These are phyloP conservation scores for Phialocephala sp. DNA, from an alignment of 2,329 filamentous ascomycete species.

Conservation along the genomic window DNA sequence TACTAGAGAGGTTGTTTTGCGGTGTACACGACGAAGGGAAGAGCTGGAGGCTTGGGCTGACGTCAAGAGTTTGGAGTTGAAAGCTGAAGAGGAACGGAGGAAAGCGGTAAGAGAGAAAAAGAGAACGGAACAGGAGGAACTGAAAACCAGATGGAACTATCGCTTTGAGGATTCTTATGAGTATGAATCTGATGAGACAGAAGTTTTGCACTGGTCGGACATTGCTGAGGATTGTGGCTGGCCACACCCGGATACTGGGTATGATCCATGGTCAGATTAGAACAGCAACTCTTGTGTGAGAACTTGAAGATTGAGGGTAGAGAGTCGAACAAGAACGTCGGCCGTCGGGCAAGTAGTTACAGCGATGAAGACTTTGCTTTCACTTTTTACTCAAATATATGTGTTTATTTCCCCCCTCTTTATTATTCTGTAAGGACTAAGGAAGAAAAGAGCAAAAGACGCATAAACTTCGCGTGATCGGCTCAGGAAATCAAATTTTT, in stretches of 20 bases:
- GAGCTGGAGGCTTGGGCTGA: slow-evolving; percentile 46
- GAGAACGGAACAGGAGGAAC: slow-evolving; percentile 9
- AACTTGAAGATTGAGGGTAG: no score
- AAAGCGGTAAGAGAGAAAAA: slow-evolving; percentile 25
- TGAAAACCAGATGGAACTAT: neutral
- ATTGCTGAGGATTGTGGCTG: slow-evolving; percentile 34
- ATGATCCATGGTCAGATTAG: slow-evolving; percentile 36
- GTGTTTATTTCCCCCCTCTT: no score
- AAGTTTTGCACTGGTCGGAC: slow-evolving; percentile 29
- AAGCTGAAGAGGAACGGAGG: slow-evolving; percentile 14
- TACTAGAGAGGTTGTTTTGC: slow-evolving; percentile 54
- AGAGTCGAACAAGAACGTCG: no score
- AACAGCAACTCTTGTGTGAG: neutral
- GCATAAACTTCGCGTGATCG: no score
- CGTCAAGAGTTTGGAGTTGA: slow-evolving; percentile 31
- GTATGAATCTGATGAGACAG: slow-evolving; percentile 9
- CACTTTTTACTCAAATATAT: no score
- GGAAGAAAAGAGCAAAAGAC: no score
- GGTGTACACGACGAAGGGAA: slow-evolving; percentile 49
- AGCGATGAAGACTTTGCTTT: no score
- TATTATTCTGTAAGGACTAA: no score
- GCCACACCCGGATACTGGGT: slow-evolving; percentile 31
- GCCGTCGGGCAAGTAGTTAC: no score
- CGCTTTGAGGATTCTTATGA: neutral
- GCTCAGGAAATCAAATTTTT: no score